phyloP scores from a whole-genome alignment of 768 basidiomycete genomes.

The Dentipellis fragilis region DNA sequence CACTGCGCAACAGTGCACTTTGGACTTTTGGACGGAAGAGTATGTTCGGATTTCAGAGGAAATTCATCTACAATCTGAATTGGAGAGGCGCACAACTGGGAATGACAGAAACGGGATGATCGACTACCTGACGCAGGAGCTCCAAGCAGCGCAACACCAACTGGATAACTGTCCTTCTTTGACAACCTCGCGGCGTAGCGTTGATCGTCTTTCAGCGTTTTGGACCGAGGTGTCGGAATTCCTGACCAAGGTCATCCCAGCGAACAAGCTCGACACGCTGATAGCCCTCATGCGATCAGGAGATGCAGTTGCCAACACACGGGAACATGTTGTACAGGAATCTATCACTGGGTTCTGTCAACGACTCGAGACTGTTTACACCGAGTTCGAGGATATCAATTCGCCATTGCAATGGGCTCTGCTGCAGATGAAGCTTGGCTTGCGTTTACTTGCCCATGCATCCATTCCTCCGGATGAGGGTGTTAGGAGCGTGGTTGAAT shows the following conservation, averaged over 20 bases:
- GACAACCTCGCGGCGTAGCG: constrained; percentile 27
- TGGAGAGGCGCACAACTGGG: constrained; percentile 51
- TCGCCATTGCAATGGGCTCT: constrained; percentile 58
- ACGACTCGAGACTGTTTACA: constrained; percentile 58
- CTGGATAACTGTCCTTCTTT: constrained; percentile 19
- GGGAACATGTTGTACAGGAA: constrained; percentile 68
- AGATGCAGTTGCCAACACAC: constrained; percentile 30
- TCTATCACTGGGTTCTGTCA: constrained; percentile 71
- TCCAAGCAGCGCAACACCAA: constrained; percentile 22
- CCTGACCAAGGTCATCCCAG: constrained; percentile 41
- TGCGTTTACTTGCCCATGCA: constrained; percentile 39
- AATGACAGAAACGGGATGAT: constrained; percentile 41
- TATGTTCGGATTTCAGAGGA: constrained; percentile 33
- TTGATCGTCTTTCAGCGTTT: constrained; percentile 46
- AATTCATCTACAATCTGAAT: constrained; percentile 38
- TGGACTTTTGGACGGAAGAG: constrained; percentile 34
- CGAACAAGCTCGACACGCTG: constrained; percentile 42
- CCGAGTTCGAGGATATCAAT: constrained; percentile 62
- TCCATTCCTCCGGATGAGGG: neutral
- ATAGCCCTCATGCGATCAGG: constrained; percentile 24
- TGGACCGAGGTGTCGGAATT: constrained; percentile 79
- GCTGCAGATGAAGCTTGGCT: constrained; percentile 58
- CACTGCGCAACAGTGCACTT: constrained; percentile 41
- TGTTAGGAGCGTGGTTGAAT: constrained; percentile 17
- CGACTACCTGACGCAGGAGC: constrained; percentile 29